Percentiles rank a stretch among this genome's conserved stretches.
Evolutionary conservation across 257 asterid species (phyloP).

Genomic region (Lantana camara): DNA sequence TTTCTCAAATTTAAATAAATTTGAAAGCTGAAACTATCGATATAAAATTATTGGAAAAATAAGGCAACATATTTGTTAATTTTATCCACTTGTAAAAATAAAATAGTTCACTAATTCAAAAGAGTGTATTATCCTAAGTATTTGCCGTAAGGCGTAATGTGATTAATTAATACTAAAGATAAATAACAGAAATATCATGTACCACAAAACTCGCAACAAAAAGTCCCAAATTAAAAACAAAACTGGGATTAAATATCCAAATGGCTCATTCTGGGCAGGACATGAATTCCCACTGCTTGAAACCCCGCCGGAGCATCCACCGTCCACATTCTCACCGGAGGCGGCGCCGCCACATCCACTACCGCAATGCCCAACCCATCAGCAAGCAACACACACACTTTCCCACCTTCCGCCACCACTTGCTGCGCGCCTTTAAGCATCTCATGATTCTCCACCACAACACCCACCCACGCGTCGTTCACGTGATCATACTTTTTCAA

Average conservation of each 20-base stretch:
- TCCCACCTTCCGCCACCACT: constrained; percentile 60
- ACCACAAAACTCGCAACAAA: too few relatives aligned
- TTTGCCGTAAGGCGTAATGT: too few relatives aligned
- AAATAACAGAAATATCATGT: too few relatives aligned
- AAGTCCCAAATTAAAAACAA: too few relatives aligned
- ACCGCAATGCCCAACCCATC: constrained; percentile 48
- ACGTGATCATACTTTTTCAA: constrained; percentile 42
- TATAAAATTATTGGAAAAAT: too few relatives aligned
- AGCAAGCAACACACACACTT: constrained; percentile 57
- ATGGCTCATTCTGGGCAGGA: constrained; percentile 61
- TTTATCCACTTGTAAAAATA: too few relatives aligned
- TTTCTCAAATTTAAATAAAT: too few relatives aligned
- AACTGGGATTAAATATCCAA: constrained; percentile 7
- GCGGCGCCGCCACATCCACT: constrained; percentile 75
- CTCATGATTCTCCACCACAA: constrained; percentile 34
- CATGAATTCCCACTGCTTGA: constrained; percentile 52
- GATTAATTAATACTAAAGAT: too few relatives aligned
- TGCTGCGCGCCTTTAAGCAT: constrained; percentile 57
- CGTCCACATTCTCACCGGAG: constrained; percentile 45
- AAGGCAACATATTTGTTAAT: too few relatives aligned
- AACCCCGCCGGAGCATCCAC: constrained; percentile 61
- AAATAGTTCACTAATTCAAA: too few relatives aligned
- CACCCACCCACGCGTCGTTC: constrained; percentile 56
- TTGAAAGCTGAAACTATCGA: too few relatives aligned
- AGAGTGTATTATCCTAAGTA: too few relatives aligned